Conservation (phyloP, 2,329 filamentous ascomycete species). For the Sarocladium brachiariae region DNA sequence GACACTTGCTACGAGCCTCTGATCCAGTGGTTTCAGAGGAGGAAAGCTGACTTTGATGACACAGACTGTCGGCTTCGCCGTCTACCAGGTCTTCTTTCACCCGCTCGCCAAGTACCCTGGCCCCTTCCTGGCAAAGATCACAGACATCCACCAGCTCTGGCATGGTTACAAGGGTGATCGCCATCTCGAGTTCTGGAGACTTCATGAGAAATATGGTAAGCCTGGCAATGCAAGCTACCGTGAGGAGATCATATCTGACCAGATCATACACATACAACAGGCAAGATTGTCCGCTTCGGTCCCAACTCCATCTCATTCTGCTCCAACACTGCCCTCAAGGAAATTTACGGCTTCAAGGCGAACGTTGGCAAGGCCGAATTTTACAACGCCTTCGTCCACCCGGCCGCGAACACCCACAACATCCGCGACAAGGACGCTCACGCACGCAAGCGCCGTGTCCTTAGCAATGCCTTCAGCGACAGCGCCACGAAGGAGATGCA, state of each 20-base stretch:
- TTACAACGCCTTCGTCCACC: slow-evolving; percentile 67
- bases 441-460: slow-evolving; percentile 62
- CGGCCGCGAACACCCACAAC: slow-evolving; percentile 67
- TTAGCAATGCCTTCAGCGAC: slow-evolving; percentile 67
- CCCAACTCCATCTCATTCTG: slow-evolving; percentile 76
- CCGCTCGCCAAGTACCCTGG: slow-evolving; percentile 60
- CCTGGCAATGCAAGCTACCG: slow-evolving; percentile 13
- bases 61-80: slow-evolving; percentile 33
- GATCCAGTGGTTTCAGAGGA: too few relatives aligned
- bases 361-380: slow-evolving; percentile 64
- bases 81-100: slow-evolving; percentile 57
- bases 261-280: slow-evolving; percentile 17
- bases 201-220: slow-evolving; percentile 65
- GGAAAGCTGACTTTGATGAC: not conserved
- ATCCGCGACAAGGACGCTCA: slow-evolving; percentile 61
- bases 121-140: slow-evolving; percentile 55
- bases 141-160: slow-evolving; percentile 61
- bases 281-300: slow-evolving; percentile 66
- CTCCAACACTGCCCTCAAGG: slow-evolving; percentile 58
- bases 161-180: slow-evolving; percentile 69
- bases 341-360: slow-evolving; percentile 57
- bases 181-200: slow-evolving; percentile 63
- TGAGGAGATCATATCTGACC: not conserved
- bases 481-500: slow-evolving; percentile 61
- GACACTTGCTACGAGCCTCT: too few relatives aligned